Percentiles rank a stretch among this genome's conserved stretches.
Evolutionary conservation across 2,329 filamentous ascomycete species (phyloP).

Genomic region (Venturia oleaginea): DNA sequence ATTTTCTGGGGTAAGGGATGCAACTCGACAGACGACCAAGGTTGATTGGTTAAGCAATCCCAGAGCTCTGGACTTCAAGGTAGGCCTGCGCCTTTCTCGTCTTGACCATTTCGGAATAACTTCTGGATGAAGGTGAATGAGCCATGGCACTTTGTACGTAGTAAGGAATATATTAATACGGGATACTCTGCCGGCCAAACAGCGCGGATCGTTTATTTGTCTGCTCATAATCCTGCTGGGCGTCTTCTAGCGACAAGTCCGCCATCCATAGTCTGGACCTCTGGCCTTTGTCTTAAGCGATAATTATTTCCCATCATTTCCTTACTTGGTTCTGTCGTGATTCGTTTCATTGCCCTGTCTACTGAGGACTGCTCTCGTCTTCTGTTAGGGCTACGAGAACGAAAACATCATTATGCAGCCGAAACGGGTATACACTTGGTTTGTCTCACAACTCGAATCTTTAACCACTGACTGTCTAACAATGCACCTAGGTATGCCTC

Average conservation of each 20-base stretch:
- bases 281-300: background rate
- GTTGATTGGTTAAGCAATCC: background rate
- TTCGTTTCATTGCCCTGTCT: background rate
- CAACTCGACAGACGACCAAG: background rate
- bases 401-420: background rate
- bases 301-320: background rate
- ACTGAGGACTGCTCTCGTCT: background rate
- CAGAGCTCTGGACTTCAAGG: background rate
- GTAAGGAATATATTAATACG: constrained; percentile 1
- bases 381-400: background rate
- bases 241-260: too few relatives aligned
- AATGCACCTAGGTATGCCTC: constrained; percentile 51
- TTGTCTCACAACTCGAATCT: background rate
- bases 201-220: background rate
- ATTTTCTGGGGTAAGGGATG: background rate
- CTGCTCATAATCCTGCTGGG: background rate
- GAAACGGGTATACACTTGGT: constrained; percentile 3
- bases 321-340: background rate
- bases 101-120: background rate
- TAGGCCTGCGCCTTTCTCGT: background rate
- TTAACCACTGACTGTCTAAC: background rate
- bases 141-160: background rate
- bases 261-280: too few relatives aligned
- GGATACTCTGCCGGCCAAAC: background rate
- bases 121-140: background rate